Base-by-base conservation (phyloP, 805 yeast species). In the Kodamaea restingae region DNA sequence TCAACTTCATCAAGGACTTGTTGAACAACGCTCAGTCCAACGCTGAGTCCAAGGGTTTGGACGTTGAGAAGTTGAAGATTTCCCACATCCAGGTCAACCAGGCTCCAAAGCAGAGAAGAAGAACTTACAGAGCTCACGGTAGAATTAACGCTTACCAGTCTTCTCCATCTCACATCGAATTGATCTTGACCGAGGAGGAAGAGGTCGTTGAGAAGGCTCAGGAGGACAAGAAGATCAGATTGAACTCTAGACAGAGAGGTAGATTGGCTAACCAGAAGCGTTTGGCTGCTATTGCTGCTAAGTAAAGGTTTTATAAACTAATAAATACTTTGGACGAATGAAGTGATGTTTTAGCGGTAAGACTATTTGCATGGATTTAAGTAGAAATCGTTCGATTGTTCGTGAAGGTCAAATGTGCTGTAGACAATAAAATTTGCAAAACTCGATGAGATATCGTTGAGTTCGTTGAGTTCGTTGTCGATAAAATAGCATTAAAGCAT, bases 81-180 rank as follows among this genome's bases (percentile, higher is more conserved):
- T 83, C 95, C 60, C 98, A 93, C 86, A 91, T 93, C 71, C 98
- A 93, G 81, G 98, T 91, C 67, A 93, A 93, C 95, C 96, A 88
- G 74, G 98, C 98, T 65, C 98, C 99, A 78, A 88, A 88, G 79
- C 95, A 88, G 80, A 93, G 98, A 83, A 91, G 99, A 81, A 88
- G 99, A 80, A 93, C 98, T 67, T 93, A 79, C 96, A 90, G 99
- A 84, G 99, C 99, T 65, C 98, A 91, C 84, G 99, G 99, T 86
- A 93, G 98, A 84, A 87, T 88, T 72, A 93, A 91, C 78, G 95
- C 96, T 65, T 93, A 88, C 93, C 95, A 88, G 80, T 87, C 98
- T 48, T 79, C 90, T 63, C 98, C 98, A 71, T 90, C 95, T 65
- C 99, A 93, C 86, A 91, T 93, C 71, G 98, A 93, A 81, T 79